phyloP scores from a whole-genome alignment of 108 stramenopile genomes.

The Cyclotella choctawhatcheeana region DNA sequence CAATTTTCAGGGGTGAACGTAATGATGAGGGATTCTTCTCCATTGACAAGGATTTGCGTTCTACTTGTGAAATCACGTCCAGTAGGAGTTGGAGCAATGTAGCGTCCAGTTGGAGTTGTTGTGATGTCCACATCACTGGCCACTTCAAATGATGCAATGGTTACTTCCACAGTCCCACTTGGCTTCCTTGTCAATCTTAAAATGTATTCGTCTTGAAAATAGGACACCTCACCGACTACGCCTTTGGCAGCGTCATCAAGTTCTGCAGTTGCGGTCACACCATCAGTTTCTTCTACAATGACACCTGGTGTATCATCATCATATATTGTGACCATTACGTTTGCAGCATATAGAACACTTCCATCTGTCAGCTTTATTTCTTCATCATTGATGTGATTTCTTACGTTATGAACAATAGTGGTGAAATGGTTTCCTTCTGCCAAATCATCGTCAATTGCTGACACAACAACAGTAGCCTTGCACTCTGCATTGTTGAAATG shows the following conservation, averaged over 20 bases:
- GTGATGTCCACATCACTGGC: slow-evolving; percentile 9
- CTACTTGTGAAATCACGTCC: slow-evolving; percentile 3
- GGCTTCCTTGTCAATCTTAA: slow-evolving; percentile 37
- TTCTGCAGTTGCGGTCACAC: slow-evolving; percentile 38
- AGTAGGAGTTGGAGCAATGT: too few species aligned
- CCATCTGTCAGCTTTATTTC: slow-evolving; percentile 1
- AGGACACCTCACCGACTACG: neutral
- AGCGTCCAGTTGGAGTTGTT: slow-evolving; percentile 4
- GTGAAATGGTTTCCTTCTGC: slow-evolving; percentile 9
- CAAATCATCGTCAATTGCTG: slow-evolving; percentile 4
- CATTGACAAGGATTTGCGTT: slow-evolving; percentile 2
- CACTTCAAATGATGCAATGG: neutral
- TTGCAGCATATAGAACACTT: slow-evolving; percentile 3
- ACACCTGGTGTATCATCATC: slow-evolving; percentile 43
- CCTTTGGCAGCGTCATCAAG: slow-evolving; percentile 29
- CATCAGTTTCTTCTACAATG: slow-evolving; percentile 37
- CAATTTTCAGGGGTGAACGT: slow-evolving; percentile 21
- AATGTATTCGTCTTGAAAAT: slow-evolving; percentile 37
- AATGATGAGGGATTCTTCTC: neutral
- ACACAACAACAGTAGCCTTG: neutral
- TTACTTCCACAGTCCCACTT: slow-evolving; percentile 13
- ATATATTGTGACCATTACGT: slow-evolving; percentile 40
- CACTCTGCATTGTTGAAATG: neutral
- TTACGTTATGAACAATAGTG: neutral
- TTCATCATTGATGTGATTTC: neutral